Evolutionary conservation across 495 filamentous ascomycete species (phyloP), one percentile per base, ranked within the genome.

Genomic region (Rusavskia elegans): DNA sequence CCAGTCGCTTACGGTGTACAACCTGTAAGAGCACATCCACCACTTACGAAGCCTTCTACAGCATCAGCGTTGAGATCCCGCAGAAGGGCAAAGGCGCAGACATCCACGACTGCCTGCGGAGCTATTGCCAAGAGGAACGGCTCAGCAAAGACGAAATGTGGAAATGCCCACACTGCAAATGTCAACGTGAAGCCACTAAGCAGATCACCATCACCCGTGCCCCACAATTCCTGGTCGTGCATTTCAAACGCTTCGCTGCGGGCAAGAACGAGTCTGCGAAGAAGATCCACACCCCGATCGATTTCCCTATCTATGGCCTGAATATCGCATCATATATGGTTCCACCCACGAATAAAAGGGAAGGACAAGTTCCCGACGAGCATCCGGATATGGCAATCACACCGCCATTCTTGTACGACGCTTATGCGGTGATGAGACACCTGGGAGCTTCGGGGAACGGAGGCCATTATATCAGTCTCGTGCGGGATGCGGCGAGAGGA

Each of bases 201-300:
- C 78, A 81, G 53, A 81, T 87, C 53, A 83, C 81, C 35, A 78
- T 87, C 55, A 85, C 82, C 17, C 76, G 83, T 8, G 79, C 82
- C 1, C 83, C 83, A 0, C 74, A 83, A 48, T 77, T 81, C 57
- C 67, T 87, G 5, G 81, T 86, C n/a, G 68, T 87, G 6, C 83
- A 87, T 56, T 80, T 87, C 61, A 87, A 86, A 62, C 80, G 83
- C 29, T 87, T 87, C 61, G 74, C 74, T 3, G 73, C 77, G 7
- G 72, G 69, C 9, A 76, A 76, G 61, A 69, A 69, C 16, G 68
- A 82, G 50, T 67, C 65, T 32, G 71, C 78, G 25, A 74, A 70
- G 23, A 87, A 87, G 63, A 76, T 85, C 55, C 76, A 77, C 59
- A 83, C 77, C 0, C 76, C 79, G 6, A 75, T 87, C 49, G 68